Percentiles rank a stretch among this genome's conserved stretches.
Evolutionary conservation across 371 early-diverging fungal genomes (phyloP).

Genomic region (Apophysomyces elegans): DNA sequence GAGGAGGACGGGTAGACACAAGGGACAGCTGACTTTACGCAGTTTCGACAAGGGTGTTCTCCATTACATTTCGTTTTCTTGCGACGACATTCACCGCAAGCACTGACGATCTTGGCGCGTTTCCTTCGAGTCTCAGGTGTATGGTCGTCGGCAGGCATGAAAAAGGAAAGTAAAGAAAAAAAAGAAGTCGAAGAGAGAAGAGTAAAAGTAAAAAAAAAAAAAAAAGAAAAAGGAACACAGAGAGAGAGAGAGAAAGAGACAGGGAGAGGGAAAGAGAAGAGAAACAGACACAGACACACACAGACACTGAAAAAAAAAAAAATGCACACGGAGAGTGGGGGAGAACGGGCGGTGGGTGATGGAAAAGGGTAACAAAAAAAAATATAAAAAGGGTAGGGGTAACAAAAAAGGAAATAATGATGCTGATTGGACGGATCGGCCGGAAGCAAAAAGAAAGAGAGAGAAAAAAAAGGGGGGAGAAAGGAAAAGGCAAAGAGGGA

Average conservation of each 20-base stretch:
- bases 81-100: conserved; percentile 58
- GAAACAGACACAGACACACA: not conserved
- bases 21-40: conserved; percentile 51
- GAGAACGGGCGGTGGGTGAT: not conserved
- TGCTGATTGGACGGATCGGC: conserved; percentile 1
- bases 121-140: conserved; percentile 38
- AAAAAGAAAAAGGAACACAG: not conserved
- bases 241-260: not conserved
- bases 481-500: conserved; percentile 1
- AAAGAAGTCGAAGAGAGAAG: not conserved
- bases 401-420: not conserved
- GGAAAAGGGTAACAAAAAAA: not conserved
- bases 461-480: conserved; percentile 6
- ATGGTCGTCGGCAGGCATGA: conserved; percentile 14
- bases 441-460: not conserved
- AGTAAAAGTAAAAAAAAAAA: not conserved
- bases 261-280: conserved; percentile 4
- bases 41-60: conserved; percentile 64
- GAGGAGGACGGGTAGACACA: conserved; percentile 52
- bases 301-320: not conserved
- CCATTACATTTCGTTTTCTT: conserved; percentile 66
- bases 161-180: conserved; percentile 2
- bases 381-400: not conserved
- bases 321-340: too few relatives aligned
- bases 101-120: conserved; percentile 67